Evolutionary conservation across 2,329 filamentous ascomycete genomes (phyloP).

Genomic region (Monosporascus sp.): DNA sequence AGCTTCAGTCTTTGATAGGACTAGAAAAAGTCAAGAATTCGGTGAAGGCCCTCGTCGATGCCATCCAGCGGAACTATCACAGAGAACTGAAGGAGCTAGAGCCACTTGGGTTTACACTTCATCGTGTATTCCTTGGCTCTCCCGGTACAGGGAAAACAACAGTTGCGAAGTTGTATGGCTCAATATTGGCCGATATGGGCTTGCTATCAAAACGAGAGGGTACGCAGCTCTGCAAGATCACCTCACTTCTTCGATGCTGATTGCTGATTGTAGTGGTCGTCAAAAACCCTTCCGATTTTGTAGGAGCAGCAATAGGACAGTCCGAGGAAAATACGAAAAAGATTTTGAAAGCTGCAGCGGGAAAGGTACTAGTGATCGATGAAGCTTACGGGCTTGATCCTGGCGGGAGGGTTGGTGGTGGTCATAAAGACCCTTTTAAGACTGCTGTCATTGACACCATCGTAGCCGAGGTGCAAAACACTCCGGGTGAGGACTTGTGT

Average conservation of each 20-base stretch:
- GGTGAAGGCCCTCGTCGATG: constrained; percentile 33
- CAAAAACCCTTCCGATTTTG: constrained; percentile 70
- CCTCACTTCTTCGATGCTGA: neutral
- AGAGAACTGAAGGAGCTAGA: constrained; percentile 21
- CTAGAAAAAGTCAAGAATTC: constrained; percentile 25
- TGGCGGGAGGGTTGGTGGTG: constrained; percentile 24
- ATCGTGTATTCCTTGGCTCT: constrained; percentile 24
- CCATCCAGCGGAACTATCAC: constrained; percentile 20
- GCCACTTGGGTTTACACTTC: constrained; percentile 17
- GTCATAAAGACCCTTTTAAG: constrained; percentile 41
- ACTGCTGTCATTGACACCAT: constrained; percentile 67
- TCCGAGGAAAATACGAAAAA: constrained; percentile 69
- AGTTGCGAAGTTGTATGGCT: constrained; percentile 24
- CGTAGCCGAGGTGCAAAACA: constrained; percentile 66
- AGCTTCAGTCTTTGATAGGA: constrained; percentile 23
- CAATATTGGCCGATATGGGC: constrained; percentile 24
- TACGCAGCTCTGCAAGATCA: neutral
- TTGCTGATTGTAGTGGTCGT: constrained; percentile 44
- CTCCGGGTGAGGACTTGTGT: constrained; percentile 65
- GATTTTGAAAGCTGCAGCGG: constrained; percentile 59
- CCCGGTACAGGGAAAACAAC: constrained; percentile 27
- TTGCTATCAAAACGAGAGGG: constrained; percentile 29
- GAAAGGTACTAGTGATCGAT: constrained; percentile 76
- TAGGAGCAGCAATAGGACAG: constrained; percentile 56
- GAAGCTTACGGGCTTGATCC: constrained; percentile 66